Base-by-base conservation (phyloP, 1,139 yeast species). In the Trichomonascaceae sp. region DNA sequence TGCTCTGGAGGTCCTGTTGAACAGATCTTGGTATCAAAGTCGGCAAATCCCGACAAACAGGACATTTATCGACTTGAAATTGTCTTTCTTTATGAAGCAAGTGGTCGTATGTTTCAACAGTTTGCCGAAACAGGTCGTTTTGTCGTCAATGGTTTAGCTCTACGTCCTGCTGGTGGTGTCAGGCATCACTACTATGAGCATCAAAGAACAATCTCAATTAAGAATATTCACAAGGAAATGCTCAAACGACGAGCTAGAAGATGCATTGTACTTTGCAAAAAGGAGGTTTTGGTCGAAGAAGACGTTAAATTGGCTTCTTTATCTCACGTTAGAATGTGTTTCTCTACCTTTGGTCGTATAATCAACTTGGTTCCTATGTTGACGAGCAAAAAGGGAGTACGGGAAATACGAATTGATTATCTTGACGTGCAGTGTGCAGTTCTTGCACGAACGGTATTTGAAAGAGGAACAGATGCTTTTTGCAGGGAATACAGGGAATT, bases 1-100 rank as follows among this genome's bases (percentile, higher is more conserved):
- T 74, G 86, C 0, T 73, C 78, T 61, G 95, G 96, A 0, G 96
- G 96, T 0, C 89, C 93, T 0, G 69, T 87, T 48, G 90, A 85
- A 60, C 77, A 75, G 57, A 65, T 85, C 1, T 70, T 67, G 2
- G 54, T 67, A 43, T 56, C 18, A 6, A 18, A 30, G n/a, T 30
- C 36, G 6, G 41, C 45, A 13, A 45, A 45, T 50, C 22, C 15
- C 30, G 30, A 24, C 38, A 44, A 36, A 43, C 52, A 60, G 49
- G 45, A 55, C 10, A 53, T 53, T 12, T 52, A 58, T 13, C 41
- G 55, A 17, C 53, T 84, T 17, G 84, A 83, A 59, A 58, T 86
- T 1, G 75, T 78, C 62, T 88, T 84, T 63, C 65, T 81, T 38
- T 75, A 70, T 38, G 74, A 79, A 1, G 76, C 74, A 27, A 80